Evolutionary conservation across 768 basidiomycete genomes (phyloP).

Genomic region (Phaeotremella skinneri): DNA sequence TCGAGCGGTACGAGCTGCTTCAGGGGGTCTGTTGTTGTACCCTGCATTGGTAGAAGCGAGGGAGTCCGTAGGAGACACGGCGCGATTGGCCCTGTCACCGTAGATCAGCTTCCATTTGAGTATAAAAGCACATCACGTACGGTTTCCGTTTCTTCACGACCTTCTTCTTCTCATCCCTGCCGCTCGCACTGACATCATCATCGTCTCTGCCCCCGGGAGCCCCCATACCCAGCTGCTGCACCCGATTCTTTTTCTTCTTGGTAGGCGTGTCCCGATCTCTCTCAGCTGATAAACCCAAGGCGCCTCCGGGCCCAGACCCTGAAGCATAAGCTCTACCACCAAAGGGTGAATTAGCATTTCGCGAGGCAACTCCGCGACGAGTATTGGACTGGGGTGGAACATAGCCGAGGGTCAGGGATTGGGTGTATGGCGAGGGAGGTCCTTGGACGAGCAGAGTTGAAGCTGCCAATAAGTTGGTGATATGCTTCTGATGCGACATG

Average conservation of each 20-base stretch:
- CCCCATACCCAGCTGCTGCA: constrained; percentile 29
- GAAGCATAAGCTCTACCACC: constrained; percentile 22
- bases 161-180: constrained; percentile 33
- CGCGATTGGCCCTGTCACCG: constrained; percentile 31
- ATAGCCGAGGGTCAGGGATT: constrained; percentile 33
- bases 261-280: constrained; percentile 41
- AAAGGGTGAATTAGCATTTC: constrained; percentile 44
- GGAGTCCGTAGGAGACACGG: constrained; percentile 43
- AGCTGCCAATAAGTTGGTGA: constrained; percentile 44
- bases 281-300: constrained; percentile 9
- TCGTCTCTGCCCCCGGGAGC: constrained; percentile 22
- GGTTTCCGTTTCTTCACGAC: constrained; percentile 37
- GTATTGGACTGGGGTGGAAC: constrained; percentile 19
- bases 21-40: constrained; percentile 28
- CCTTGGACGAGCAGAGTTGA: constrained; percentile 48
- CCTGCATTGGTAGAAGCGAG: constrained; percentile 36
- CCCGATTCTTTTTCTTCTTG: constrained; percentile 46
- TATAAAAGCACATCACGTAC: constrained; percentile 25
- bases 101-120: neutral
- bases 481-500: constrained; percentile 50
- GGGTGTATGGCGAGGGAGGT: constrained; percentile 40
- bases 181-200: constrained; percentile 37
- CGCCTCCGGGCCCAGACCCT: constrained; percentile 10
- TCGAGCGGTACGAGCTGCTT: constrained; percentile 38
- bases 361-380: constrained; percentile 25